Conservation (phyloP, 108 stramenopile genomes). For the Licmophora abbreviata region DNA sequence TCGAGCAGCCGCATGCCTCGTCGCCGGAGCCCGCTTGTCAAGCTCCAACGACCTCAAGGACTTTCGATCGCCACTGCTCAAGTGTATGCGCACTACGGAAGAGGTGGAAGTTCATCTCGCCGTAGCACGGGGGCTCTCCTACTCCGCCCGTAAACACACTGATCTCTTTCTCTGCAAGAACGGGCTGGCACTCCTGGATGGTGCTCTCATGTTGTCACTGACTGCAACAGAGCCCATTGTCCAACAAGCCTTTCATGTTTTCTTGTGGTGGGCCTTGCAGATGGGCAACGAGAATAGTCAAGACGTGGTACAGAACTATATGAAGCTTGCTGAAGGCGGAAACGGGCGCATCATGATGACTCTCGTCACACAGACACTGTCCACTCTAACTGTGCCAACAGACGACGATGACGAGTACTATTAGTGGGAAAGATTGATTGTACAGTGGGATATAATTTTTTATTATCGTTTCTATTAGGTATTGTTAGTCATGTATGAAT, state of each 20-base stretch:
- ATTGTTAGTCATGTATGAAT: too few species aligned
- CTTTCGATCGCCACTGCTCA: constrained; percentile 28
- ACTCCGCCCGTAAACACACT: constrained; percentile 19
- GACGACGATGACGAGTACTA: too few species aligned
- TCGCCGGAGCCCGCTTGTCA: constrained; percentile 27
- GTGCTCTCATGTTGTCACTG: constrained; percentile 44
- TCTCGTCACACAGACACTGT: constrained; percentile 29
- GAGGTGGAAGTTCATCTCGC: constrained; percentile 31
- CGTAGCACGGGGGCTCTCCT: constrained; percentile 28
- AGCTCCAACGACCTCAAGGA: constrained; percentile 26
- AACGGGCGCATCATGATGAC: constrained; percentile 52
- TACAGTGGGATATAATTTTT: too few species aligned
- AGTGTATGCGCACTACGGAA: constrained; percentile 37
- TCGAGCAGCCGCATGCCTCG: constrained; percentile 27
- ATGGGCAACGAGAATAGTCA: constrained; percentile 15
- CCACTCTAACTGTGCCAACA: too few species aligned
- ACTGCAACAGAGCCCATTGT: constrained; percentile 22
- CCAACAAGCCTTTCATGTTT: constrained; percentile 32
- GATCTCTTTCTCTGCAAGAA: constrained; percentile 33
- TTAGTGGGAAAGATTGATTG: too few species aligned
- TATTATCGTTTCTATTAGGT: too few species aligned
- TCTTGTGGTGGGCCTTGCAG: constrained; percentile 39
- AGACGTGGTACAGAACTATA: constrained; percentile 40
- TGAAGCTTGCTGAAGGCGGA: constrained; percentile 35
- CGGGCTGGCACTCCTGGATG: constrained; percentile 41